Evolutionary conservation across 805 yeast species (phyloP).

Genomic region (Kluyveromyces nonfermentans): DNA sequence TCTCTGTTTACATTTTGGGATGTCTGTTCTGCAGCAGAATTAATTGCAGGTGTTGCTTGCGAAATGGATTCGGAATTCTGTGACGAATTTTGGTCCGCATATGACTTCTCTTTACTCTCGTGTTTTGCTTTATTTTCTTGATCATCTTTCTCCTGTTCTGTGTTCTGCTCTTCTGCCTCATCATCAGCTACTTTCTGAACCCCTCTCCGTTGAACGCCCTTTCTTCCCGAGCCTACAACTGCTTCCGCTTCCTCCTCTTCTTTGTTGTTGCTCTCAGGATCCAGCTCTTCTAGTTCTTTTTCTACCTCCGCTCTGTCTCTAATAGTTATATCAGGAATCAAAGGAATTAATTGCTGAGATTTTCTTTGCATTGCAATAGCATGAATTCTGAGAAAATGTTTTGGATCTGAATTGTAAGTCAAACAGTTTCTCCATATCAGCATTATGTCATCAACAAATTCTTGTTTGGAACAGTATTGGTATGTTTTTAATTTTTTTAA

Average conservation of each 20-base stretch:
- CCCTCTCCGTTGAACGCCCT: constrained; percentile 28
- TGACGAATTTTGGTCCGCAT: too few relatives aligned
- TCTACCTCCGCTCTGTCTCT: constrained; percentile 67
- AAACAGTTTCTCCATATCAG: constrained; percentile 93
- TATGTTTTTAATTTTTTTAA: constrained; percentile 77
- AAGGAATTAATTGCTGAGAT: constrained; percentile 61
- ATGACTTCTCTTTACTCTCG: constrained; percentile 25
- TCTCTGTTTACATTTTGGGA: constrained; percentile 5
- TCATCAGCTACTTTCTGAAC: constrained; percentile 23
- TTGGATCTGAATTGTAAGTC: constrained; percentile 89
- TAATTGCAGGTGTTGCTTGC: too few relatives aligned
- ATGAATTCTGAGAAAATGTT: constrained; percentile 81
- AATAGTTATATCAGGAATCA: constrained; percentile 82
- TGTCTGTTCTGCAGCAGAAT: too few relatives aligned
- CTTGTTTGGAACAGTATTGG: constrained; percentile 75
- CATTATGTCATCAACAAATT: constrained; percentile 92
- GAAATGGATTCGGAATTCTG: too few relatives aligned
- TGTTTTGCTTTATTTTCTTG: constrained; percentile 25
- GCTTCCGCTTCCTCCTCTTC: constrained; percentile 24
- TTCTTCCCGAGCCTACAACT: constrained; percentile 30
- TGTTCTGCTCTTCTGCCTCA: constrained; percentile 33
- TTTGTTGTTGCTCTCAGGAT: constrained; percentile 32
- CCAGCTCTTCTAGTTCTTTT: constrained; percentile 44
- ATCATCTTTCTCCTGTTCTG: constrained; percentile 10
- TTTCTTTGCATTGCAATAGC: constrained; percentile 95